Percentiles rank a stretch among this genome's conserved stretches.
Conservation (phyloP, 1,139 yeast species). For the Geotrichum histeridarum region DNA sequence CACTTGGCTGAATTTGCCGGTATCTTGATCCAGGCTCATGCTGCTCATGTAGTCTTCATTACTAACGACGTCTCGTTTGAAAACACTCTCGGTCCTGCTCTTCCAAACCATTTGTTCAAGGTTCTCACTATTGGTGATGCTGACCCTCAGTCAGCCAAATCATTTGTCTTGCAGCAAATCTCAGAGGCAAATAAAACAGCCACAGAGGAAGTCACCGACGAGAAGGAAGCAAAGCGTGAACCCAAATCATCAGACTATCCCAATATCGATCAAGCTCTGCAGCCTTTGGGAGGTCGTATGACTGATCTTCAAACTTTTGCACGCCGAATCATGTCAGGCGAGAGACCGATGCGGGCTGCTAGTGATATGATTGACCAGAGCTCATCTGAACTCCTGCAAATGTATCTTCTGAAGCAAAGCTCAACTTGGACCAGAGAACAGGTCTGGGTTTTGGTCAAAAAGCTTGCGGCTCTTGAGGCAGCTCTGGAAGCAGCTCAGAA, state of each 20-base stretch:
- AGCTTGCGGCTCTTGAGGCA: constrained; percentile 42
- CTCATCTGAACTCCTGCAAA: constrained; percentile 81
- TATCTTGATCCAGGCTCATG: constrained; percentile 62
- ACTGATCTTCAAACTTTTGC: constrained; percentile 86
- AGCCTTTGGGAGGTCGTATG: constrained; percentile 91
- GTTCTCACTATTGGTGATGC: constrained; percentile 77
- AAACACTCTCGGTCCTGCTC: constrained; percentile 54
- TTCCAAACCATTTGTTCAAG: constrained; percentile 86
- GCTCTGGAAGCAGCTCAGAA: background rate
- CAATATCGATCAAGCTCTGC: constrained; percentile 51
- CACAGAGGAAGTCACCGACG: constrained; percentile 12
- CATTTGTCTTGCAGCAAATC: constrained; percentile 63
- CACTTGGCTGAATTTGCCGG: constrained; percentile 89
- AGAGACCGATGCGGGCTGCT: constrained; percentile 68
- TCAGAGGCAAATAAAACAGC: constrained; percentile 20
- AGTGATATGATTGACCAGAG: constrained; percentile 77
- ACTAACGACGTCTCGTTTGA: constrained; percentile 81
- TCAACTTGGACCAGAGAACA: constrained; percentile 69
- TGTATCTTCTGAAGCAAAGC: constrained; percentile 53
- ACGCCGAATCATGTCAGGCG: constrained; percentile 84
- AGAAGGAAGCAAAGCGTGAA: constrained; percentile 13
- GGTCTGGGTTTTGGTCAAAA: constrained; percentile 78
- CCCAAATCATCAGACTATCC: constrained; percentile 18
- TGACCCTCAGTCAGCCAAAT: constrained; percentile 59
- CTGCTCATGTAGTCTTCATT: constrained; percentile 84